Percentiles rank a stretch among this genome's conserved stretches.
These are phyloP conservation scores for Aspergillus transmontanensis DNA, from an alignment of 2,329 filamentous ascomycete genomes.

Conservation along the genomic window DNA sequence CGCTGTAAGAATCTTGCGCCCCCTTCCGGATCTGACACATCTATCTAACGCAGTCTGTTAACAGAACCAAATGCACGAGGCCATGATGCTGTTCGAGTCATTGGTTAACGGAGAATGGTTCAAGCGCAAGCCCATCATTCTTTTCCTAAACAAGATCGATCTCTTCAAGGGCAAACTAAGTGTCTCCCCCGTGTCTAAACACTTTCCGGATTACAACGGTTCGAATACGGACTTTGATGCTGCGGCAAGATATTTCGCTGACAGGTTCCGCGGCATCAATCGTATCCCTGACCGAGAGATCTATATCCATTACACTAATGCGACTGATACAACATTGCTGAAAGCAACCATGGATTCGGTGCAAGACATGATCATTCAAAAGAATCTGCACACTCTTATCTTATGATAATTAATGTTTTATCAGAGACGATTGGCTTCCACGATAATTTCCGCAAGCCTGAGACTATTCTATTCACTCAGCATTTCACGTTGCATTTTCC, in stretches of 20 bases:
- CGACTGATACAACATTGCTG: conserved; percentile 70
- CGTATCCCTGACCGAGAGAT: conserved; percentile 61
- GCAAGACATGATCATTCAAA: conserved; percentile 85
- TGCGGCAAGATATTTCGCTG: conserved; percentile 78
- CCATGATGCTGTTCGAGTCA: conserved; percentile 83
- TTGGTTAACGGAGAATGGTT: conserved; percentile 88
- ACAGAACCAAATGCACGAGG: conserved; percentile 90
- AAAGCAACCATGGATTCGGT: conserved; percentile 86
- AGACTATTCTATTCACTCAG: conserved; percentile 24
- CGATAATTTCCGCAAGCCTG: conserved; percentile 21
- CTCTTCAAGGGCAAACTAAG: conserved; percentile 77
- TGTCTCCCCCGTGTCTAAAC: conserved; percentile 69
- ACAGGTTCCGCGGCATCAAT: conserved; percentile 78
- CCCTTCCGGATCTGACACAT: background rate
- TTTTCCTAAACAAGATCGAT: conserved; percentile 88
- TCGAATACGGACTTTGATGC: conserved; percentile 71
- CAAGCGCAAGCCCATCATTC: conserved; percentile 75
- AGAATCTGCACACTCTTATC: conserved; percentile 78
- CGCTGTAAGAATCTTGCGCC: conserved; percentile 65
- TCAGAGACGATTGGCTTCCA: conserved; percentile 16
- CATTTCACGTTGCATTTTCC: conserved; percentile 29
- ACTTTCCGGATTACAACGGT: conserved; percentile 79
- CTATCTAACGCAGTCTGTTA: conserved; percentile 15
- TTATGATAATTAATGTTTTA: conserved; percentile 47
- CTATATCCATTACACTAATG: conserved; percentile 62